These are phyloP conservation scores for Sugiyamaella paludigena DNA, from an alignment of 1,139 yeast genomes.

Conservation along the genomic window DNA sequence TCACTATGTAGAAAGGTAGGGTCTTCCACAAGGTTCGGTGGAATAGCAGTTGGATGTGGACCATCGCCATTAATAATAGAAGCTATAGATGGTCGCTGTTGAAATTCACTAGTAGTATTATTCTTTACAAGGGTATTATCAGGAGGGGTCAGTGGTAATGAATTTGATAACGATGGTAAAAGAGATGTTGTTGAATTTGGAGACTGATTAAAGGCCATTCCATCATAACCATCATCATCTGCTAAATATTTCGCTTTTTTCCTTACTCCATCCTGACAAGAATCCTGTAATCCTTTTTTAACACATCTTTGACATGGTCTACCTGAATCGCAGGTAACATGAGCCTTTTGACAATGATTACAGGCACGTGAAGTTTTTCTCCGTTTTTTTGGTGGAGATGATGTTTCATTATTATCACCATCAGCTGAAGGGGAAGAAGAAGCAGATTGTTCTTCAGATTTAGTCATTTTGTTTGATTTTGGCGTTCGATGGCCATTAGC, in stretches of 20 bases:
- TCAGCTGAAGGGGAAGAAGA: not conserved
- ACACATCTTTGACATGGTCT: slow-evolving; percentile 83
- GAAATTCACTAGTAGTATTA: not conserved
- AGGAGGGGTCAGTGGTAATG: slow-evolving; percentile 20
- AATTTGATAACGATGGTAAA: slow-evolving; percentile 2
- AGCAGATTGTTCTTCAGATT: too few relatives aligned
- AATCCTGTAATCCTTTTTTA: slow-evolving; percentile 59
- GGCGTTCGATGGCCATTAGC: too few relatives aligned
- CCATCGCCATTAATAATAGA: too few relatives aligned
- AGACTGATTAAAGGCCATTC: too few relatives aligned
- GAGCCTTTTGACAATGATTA: slow-evolving; percentile 83
- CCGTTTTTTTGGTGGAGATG: slow-evolving; percentile 7
- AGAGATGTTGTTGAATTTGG: not conserved
- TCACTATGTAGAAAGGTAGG: slow-evolving; percentile 5
- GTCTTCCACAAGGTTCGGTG: slow-evolving; percentile 1
- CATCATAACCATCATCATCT: slow-evolving; percentile 19
- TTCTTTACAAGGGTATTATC: slow-evolving; percentile 8
- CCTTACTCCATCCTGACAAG: slow-evolving; percentile 86
- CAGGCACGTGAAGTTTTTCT: slow-evolving; percentile 85
- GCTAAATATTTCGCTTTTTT: slow-evolving; percentile 74
- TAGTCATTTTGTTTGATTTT: too few relatives aligned
- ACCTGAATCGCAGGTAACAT: slow-evolving; percentile 77
- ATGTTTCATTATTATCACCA: slow-evolving; percentile 15
- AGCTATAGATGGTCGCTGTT: not conserved
- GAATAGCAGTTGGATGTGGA: not conserved